Conservation (phyloP, 345 rosid species). For the Populus euphratica region DNA sequence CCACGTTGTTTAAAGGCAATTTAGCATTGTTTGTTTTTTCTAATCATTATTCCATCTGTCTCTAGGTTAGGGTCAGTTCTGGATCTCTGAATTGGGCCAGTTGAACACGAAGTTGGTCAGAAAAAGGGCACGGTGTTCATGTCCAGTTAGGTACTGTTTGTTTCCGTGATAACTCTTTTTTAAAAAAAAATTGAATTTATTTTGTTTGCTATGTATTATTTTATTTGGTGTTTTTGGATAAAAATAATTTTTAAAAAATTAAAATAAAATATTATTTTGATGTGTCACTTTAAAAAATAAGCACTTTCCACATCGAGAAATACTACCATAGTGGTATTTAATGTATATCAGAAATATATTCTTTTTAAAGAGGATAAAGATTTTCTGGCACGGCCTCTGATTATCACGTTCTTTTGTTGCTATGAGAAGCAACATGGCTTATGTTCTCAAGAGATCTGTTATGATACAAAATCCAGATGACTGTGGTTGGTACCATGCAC, state of each 20-base stretch:
- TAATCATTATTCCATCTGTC: constrained; percentile 14
- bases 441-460: neutral
- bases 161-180: too few relatives aligned
- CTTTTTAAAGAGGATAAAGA: neutral
- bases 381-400: neutral
- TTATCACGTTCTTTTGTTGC: neutral
- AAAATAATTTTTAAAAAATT: too few relatives aligned
- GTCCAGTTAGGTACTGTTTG: neutral
- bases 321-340: neutral
- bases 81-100: constrained; percentile 26
- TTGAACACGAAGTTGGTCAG: constrained; percentile 23
- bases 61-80: constrained; percentile 26
- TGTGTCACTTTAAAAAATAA: too few relatives aligned
- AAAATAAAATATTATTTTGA: too few relatives aligned
- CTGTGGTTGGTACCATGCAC: neutral
- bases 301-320: too few relatives aligned
- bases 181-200: too few relatives aligned
- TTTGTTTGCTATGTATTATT: too few relatives aligned
- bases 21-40: constrained; percentile 1
- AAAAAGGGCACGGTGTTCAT: constrained; percentile 3
- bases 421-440: neutral
- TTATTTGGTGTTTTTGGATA: too few relatives aligned
- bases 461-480: neutral
- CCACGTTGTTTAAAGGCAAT: neutral
- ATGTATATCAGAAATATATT: neutral